These are phyloP conservation scores for Zygnema circumcarinatum DNA, from an alignment of 139 green algal genomes.

Conservation along the genomic window DNA sequence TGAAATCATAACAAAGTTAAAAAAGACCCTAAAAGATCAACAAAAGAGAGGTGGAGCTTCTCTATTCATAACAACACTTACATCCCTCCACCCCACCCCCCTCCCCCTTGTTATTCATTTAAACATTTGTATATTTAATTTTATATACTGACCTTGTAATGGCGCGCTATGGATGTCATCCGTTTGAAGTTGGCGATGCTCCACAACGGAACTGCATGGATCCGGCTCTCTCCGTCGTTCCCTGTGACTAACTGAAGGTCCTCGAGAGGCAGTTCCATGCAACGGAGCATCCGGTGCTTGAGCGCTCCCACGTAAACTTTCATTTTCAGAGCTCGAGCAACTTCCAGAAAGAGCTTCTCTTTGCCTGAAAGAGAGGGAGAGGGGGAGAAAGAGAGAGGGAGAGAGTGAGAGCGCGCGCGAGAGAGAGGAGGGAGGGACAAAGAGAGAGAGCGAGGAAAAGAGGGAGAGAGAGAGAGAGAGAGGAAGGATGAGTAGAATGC, in stretches of 20 bases:
- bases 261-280: slow-evolving; percentile 24
- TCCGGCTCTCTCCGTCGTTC: slow-evolving; percentile 78
- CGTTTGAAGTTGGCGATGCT: slow-evolving; percentile 75
- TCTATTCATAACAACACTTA: no score
- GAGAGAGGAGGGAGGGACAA: not conserved
- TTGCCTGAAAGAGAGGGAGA: slow-evolving; percentile 29
- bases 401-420: not conserved
- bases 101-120: no score
- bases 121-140: no score
- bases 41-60: no score
- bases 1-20: no score
- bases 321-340: slow-evolving; percentile 70
- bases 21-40: no score
- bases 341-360: slow-evolving; percentile 87
- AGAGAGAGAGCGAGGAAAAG: not conserved
- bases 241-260: slow-evolving; percentile 26
- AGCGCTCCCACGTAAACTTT: slow-evolving; percentile 78
- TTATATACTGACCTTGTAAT: slow-evolving; percentile 45
- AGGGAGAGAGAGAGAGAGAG: not conserved
- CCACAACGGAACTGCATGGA: slow-evolving; percentile 80
- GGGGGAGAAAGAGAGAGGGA: not conserved
- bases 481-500: slow-evolving; percentile 7
- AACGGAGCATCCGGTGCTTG: slow-evolving; percentile 71
- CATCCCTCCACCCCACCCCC: no score
- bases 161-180: slow-evolving; percentile 70